Conservation (phyloP, 345 rosid genomes). For the Crucihimalaya himalaica region DNA sequence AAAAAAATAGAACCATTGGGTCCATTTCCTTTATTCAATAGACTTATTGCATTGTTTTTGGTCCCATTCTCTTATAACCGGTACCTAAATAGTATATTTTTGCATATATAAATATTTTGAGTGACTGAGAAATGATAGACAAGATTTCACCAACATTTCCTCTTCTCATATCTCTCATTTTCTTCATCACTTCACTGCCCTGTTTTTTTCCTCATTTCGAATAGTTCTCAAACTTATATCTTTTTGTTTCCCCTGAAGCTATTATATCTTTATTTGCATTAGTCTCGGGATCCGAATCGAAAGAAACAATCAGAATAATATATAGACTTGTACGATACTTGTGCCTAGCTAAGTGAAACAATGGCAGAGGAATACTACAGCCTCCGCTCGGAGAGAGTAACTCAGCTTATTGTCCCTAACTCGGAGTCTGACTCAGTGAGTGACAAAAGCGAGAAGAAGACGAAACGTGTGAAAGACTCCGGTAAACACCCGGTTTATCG, state of each 20-base stretch:
- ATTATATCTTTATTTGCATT: background rate
- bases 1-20: constrained; percentile 30
- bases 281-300: constrained; percentile 22
- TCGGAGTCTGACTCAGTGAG: constrained; percentile 15
- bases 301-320: background rate
- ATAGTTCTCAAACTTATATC: constrained; percentile 5
- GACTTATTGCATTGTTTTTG: constrained; percentile 34
- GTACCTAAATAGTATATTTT: constrained; percentile 23
- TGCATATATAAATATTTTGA: constrained; percentile 42
- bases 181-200: constrained; percentile 14
- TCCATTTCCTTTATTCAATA: constrained; percentile 42
- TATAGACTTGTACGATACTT: constrained; percentile 8
- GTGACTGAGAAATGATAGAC: constrained; percentile 32
- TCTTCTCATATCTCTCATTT: constrained; percentile 23
- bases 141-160: constrained; percentile 10
- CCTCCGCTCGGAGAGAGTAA: constrained; percentile 4
- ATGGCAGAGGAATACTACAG: constrained; percentile 34
- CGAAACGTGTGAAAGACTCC: constrained; percentile 54
- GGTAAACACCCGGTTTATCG: constrained; percentile 78
- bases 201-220: constrained; percentile 27
- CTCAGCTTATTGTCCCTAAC: constrained; percentile 23
- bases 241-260: background rate
- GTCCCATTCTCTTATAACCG: constrained; percentile 31
- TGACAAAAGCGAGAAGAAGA: constrained; percentile 17
- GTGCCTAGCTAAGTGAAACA: constrained; percentile 20